Conservation (phyloP, 2,329 filamentous ascomycete species). For the Ascochyta rabiei region DNA sequence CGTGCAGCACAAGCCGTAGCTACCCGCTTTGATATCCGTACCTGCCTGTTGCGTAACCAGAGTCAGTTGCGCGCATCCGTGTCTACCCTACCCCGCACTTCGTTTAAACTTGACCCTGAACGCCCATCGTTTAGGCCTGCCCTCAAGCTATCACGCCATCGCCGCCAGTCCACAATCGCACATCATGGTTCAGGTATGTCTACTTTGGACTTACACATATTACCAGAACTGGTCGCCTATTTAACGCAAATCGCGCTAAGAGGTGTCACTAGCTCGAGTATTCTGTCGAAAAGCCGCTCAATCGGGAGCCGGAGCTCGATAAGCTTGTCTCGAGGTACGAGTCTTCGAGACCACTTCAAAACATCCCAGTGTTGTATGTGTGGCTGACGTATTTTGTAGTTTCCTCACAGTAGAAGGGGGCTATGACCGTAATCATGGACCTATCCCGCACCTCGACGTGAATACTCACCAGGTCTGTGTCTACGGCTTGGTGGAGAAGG, state of each 20-base stretch:
- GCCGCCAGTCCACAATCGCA: conserved; percentile 29
- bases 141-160: conserved; percentile 36
- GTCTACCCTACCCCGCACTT: conserved; percentile 15
- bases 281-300: conserved; percentile 54
- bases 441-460: conserved; percentile 57
- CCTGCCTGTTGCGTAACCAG: conserved; percentile 11
- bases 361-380: neutral
- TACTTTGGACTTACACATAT: conserved; percentile 13
- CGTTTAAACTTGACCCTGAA: conserved; percentile 14
- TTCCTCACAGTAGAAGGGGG: conserved; percentile 58
- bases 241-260: conserved; percentile 3
- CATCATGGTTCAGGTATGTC: conserved; percentile 37
- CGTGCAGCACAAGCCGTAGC: conserved; percentile 15
- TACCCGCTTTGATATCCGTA: conserved; percentile 16
- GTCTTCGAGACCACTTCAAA: neutral
- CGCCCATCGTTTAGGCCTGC: conserved; percentile 26
- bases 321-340: conserved; percentile 53
- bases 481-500: conserved; percentile 56
- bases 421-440: conserved; percentile 65
- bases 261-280: conserved; percentile 46
- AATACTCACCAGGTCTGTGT: conserved; percentile 52
- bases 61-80: conserved; percentile 9
- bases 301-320: conserved; percentile 55
- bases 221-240: conserved; percentile 27
- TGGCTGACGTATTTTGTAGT: conserved; percentile 24